Evolutionary conservation across 2,329 filamentous ascomycete species (phyloP).

Genomic region (Kalaharituber pfeilii): DNA sequence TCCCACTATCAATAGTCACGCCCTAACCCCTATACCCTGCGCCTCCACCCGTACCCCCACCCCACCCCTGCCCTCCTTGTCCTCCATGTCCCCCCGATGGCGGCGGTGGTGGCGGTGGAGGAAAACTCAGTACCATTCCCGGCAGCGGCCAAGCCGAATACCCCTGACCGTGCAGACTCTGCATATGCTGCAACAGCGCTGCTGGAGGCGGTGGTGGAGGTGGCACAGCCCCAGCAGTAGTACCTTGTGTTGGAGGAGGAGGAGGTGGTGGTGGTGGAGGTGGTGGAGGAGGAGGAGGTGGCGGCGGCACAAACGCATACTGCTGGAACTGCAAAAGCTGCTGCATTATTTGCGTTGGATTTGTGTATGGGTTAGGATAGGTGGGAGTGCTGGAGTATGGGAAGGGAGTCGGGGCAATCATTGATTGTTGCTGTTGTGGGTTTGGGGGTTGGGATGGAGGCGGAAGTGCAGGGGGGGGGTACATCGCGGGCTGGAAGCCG

Average conservation of each 20-base stretch:
- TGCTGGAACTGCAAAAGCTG: conserved; percentile 15
- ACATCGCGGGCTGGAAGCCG: background rate
- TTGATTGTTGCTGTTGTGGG: background rate
- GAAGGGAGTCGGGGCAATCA: no score
- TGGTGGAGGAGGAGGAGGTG: conserved; percentile 15
- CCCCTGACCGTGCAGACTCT: conserved; percentile 28
- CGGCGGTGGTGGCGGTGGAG: conserved; percentile 11
- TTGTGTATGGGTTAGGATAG: background rate
- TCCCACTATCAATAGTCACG: no score
- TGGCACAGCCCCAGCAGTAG: conserved; percentile 23
- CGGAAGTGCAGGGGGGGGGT: no score
- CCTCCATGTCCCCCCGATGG: conserved; percentile 20
- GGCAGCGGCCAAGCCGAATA: conserved; percentile 25
- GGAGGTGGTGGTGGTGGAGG: conserved; percentile 9
- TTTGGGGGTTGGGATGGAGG: background rate
- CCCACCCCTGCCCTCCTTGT: conserved; percentile 17
- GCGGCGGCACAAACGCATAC: conserved; percentile 24
- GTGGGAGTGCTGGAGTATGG: background rate
- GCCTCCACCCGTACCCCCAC: no score
- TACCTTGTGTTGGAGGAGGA: conserved; percentile 17
- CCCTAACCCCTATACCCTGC: background rate
- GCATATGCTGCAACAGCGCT: conserved; percentile 32
- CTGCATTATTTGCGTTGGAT: background rate
- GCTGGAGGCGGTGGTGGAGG: conserved; percentile 27
- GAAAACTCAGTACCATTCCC: conserved; percentile 20